These are phyloP conservation scores for Chaetomium fimeti DNA, from an alignment of 495 filamentous ascomycete genomes.

Conservation along the genomic window DNA sequence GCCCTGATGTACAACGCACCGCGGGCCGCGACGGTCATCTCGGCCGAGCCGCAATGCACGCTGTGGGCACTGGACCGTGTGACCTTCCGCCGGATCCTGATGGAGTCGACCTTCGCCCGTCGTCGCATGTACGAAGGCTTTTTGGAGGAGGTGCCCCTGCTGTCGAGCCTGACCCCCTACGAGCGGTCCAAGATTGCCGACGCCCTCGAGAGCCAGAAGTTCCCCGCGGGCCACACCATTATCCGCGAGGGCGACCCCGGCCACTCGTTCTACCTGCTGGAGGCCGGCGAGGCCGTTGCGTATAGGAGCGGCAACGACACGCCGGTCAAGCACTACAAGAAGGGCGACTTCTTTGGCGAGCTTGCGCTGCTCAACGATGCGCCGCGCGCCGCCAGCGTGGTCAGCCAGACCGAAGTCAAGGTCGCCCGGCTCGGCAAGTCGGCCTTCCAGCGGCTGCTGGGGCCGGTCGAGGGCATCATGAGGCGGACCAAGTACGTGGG, in stretches of 20 bases:
- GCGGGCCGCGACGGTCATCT: slow-evolving; percentile 92
- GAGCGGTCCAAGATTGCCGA: slow-evolving; percentile 97
- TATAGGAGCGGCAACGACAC: slow-evolving; percentile 63
- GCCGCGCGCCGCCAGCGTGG: slow-evolving; percentile 87
- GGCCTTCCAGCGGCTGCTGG: slow-evolving; percentile 89
- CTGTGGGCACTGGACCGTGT: slow-evolving; percentile 94
- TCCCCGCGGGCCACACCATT: slow-evolving; percentile 72
- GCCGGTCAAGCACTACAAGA: slow-evolving; percentile 73
- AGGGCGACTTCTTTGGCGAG: slow-evolving; percentile 97
- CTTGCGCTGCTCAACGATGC: slow-evolving; percentile 89
- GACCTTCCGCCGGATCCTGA: slow-evolving; percentile 95
- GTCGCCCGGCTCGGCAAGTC: slow-evolving; percentile 91
- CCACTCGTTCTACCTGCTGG: slow-evolving; percentile 88
- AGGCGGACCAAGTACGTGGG: slow-evolving; percentile 62
- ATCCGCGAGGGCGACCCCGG: slow-evolving; percentile 91
- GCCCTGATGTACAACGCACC: slow-evolving; percentile 99
- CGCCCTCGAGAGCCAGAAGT: slow-evolving; percentile 87
- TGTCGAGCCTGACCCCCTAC: slow-evolving; percentile 78
- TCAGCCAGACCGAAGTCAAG: slow-evolving; percentile 80
- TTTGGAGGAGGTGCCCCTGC: slow-evolving; percentile 92
- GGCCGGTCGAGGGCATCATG: slow-evolving; percentile 94
- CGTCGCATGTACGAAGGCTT: slow-evolving; percentile 96
- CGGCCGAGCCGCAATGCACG: slow-evolving; percentile 71
- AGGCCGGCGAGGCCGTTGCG: slow-evolving; percentile 84
- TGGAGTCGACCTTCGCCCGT: slow-evolving; percentile 96